Percentiles rank a stretch among this genome's conserved stretches.
Evolutionary conservation across 2,329 filamentous ascomycete genomes (phyloP).

Genomic region (Alternaria sp.): DNA sequence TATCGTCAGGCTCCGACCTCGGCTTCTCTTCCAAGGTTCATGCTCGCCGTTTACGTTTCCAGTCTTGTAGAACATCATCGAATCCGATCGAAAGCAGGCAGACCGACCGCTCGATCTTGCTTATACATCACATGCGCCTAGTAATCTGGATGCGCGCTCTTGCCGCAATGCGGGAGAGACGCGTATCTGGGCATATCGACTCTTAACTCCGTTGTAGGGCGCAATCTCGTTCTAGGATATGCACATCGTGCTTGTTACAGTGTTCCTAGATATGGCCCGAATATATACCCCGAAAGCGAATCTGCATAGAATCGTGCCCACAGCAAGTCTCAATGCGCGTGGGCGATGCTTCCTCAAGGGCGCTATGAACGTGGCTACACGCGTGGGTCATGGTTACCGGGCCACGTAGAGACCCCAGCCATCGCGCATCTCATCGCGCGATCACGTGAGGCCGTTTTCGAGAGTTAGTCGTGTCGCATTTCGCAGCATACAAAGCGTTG

Average conservation of each 20-base stretch:
- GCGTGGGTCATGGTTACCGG: not conserved
- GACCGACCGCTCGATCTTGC: not conserved
- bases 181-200: not conserved
- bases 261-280: not conserved
- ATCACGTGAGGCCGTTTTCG: not conserved
- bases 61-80: constrained; percentile 7
- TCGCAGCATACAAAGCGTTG: not conserved
- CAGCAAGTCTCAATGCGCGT: not conserved
- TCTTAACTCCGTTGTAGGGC: not conserved
- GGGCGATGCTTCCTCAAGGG: not conserved
- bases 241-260: not conserved
- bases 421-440: not conserved
- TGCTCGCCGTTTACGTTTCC: not conserved
- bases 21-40: not conserved
- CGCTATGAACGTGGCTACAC: not conserved
- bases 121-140: not conserved
- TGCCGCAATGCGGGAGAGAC: not conserved
- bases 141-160: not conserved
- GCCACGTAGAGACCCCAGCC: not conserved
- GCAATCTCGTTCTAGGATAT: not conserved
- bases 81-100: constrained; percentile 1
- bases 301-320: not conserved
- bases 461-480: not conserved
- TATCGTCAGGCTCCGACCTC: not conserved
- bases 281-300: not conserved